Evolutionary conservation across 1,139 yeast species (phyloP), one percentile per base, ranked within the genome.

Genomic region (Yamadazyma diddensiae): DNA sequence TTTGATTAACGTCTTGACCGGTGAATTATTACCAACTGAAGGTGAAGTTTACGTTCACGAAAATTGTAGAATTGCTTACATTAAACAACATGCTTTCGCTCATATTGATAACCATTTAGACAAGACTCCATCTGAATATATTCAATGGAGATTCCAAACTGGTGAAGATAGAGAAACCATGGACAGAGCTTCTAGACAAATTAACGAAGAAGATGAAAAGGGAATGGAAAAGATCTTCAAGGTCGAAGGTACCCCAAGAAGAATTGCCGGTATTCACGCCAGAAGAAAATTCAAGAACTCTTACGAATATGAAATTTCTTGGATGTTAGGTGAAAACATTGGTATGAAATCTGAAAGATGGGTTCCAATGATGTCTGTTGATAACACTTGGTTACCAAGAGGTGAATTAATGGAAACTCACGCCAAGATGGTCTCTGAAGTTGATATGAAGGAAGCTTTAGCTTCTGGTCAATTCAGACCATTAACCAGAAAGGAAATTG

Each of bases 391-490:
- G 98, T 81, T 92, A 66, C 98, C 98, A 77, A 92, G 98, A 84
- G 94, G 95, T 77, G 98, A 92, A 77, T 82, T 92, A 65, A 77
- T 90, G 72, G 97, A 92, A 77, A 82, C 97, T 49, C 98, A 92
- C 80, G 75, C 97, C 68, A 92, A 92, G 88, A 68, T 90, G 82
- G 97, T 92, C 71, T 97, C 97, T 70, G 98, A 92, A 79, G 97
- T 92, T 65, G 98, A 92, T 73, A 90, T 92, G 97, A 92, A 92
- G 85, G 98, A 92, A 79, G 98, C 98, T 70, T 82, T 92, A 68
- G 97, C 97, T 63, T 90, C 97, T 57, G 98, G 98, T 79, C 97
- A 92, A 81, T 92, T 92, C 94, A 88, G 98, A 77, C 95, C 98
- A 48, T 85, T 92, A 70, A 90, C 97, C 72, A 88, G 97, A 82